A percentile compares a stretch with the other conserved stretches of the same genome.
Evolutionary conservation across 345 rosid genomes (phyloP).

Genomic region (Populus davidiana): DNA sequence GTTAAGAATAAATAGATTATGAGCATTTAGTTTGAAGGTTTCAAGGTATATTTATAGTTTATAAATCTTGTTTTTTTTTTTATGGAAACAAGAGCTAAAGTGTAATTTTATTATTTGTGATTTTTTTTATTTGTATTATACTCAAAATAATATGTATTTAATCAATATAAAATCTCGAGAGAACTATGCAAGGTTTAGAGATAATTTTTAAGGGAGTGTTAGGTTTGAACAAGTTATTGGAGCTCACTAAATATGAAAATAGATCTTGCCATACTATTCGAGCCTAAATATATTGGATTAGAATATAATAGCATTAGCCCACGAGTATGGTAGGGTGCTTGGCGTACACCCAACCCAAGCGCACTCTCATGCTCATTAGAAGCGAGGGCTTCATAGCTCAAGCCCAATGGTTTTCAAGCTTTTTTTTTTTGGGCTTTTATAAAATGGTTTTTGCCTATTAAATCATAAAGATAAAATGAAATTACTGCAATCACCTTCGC

Average conservation of each 20-base stretch:
- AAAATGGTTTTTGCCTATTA: fast-evolving
- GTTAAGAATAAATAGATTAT: fast-evolving
- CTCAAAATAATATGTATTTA: too few species aligned
- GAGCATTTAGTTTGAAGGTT: fast-evolving
- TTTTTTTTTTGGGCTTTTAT: too few species aligned
- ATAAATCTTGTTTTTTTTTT: too few species aligned
- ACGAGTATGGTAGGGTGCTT: fast-evolving
- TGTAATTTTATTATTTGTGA: too few species aligned
- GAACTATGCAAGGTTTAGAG: fast-evolving
- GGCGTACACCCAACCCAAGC: fast-evolving
- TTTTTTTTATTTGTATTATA: too few species aligned
- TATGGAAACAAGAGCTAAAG: fast-evolving
- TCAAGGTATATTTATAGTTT: too few species aligned
- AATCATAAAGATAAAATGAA: too few species aligned
- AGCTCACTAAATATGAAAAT: fast-evolving
- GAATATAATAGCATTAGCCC: fast-evolving
- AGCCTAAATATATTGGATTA: fast-evolving
- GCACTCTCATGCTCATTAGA: too few species aligned
- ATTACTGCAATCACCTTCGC: too few species aligned
- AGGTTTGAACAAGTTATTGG: fast-evolving
- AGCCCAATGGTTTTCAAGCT: too few species aligned
- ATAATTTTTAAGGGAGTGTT: fast-evolving
- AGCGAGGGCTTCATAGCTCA: fast-evolving
- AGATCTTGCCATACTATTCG: fast-evolving
- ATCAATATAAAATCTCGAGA: fast-evolving